Conservation (phyloP, 176 grass and related monocot species). For the Thinopyrum elongatum region DNA sequence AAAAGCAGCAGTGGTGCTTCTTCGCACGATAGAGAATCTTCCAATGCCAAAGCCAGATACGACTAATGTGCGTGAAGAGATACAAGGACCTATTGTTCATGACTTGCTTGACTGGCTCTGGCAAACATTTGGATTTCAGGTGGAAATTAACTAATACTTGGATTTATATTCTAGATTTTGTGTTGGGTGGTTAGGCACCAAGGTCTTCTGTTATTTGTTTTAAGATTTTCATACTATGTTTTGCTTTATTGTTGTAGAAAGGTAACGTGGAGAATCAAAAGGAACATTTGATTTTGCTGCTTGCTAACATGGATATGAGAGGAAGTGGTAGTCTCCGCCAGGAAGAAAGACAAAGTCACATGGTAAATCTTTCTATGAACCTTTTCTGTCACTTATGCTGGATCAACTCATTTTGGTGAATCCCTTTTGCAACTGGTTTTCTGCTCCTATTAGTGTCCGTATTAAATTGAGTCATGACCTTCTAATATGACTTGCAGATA, state of each 20-base stretch:
- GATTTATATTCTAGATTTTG: neutral
- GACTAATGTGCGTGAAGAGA: neutral
- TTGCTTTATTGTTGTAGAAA: conserved; percentile 59
- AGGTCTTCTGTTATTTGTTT: conserved; percentile 9
- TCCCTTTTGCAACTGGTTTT: neutral
- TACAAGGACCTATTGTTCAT: neutral
- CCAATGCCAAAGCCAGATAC: conserved; percentile 41
- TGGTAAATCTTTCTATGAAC: conserved; percentile 35
- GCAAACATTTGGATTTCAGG: conserved; percentile 89
- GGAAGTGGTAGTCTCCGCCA: neutral
- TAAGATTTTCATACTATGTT: conserved; percentile 20
- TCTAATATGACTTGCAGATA: conserved; percentile 54
- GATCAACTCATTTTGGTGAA: conserved; percentile 1
- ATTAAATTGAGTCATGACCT: neutral
- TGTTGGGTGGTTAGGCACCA: neutral
- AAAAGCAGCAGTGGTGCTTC: conserved; percentile 65
- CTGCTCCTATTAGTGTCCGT: conserved; percentile 5
- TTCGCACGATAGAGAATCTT: conserved; percentile 35
- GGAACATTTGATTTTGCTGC: conserved; percentile 97
- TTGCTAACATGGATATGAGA: conserved; percentile 87
- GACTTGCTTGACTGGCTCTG: conserved; percentile 98
- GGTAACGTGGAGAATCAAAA: conserved; percentile 95
- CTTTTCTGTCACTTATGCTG: conserved; percentile 13
- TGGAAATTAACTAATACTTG: conserved; percentile 29
- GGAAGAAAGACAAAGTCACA: neutral